phyloP scores from a whole-genome alignment of 1,284 basidiomycete species.

The Naganishia sp. region DNA sequence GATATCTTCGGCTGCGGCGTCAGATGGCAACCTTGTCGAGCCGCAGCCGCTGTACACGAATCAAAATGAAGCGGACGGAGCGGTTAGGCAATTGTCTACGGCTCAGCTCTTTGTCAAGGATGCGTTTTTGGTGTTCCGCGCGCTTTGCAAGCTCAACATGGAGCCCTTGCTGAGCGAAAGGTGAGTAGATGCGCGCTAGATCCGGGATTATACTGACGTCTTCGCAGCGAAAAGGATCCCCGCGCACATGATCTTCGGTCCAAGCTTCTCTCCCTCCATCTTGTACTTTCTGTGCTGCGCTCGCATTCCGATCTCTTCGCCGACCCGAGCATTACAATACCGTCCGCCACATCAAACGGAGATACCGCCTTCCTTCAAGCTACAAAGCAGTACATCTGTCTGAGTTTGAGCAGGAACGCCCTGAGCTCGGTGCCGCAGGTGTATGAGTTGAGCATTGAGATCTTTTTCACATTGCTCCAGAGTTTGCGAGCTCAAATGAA shows the following conservation, averaged over 20 bases:
- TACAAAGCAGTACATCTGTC: conserved; percentile 90
- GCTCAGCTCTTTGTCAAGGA: conserved; percentile 90
- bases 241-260: conserved; percentile 95
- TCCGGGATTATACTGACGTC: no score
- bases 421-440: conserved; percentile 94
- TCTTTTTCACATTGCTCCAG: conserved; percentile 93
- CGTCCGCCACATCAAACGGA: conserved; percentile 81
- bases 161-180: conserved; percentile 89
- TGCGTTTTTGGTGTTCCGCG: conserved; percentile 92
- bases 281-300: conserved; percentile 87
- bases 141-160: conserved; percentile 96
- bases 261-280: conserved; percentile 86
- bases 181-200: conserved; percentile 55
- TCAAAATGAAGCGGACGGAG: conserved; percentile 41
- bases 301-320: conserved; percentile 86
- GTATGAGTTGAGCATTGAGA: conserved; percentile 97
- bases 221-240: conserved; percentile 77
- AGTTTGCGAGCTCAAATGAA: conserved; percentile 96
- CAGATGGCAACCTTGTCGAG: conserved; percentile 15
- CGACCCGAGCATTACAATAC: conserved; percentile 80
- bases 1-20: conserved; percentile 6
- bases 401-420: conserved; percentile 91
- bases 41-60: conserved; percentile 20
- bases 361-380: conserved; percentile 86
- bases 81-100: conserved; percentile 46